Evolutionary conservation across 176 grass and related monocot species (phyloP).

Genomic region (Urochloa ruziziensis): DNA sequence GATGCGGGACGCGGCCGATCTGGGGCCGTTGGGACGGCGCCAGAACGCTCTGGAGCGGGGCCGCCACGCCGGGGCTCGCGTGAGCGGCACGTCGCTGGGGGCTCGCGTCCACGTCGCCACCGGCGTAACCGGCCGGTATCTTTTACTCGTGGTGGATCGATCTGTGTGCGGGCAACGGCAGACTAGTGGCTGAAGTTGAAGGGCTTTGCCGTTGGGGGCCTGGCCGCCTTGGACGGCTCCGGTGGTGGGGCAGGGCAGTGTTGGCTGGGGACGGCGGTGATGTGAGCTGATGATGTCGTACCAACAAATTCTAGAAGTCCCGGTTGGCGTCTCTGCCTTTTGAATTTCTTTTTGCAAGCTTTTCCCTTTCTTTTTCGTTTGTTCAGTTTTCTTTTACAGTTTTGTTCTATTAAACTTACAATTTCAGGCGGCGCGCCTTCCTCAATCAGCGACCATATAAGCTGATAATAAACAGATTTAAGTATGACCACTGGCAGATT

Average conservation of each 20-base stretch:
- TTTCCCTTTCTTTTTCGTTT: too few species aligned
- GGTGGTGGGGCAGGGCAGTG: neutral
- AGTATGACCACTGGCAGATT: neutral
- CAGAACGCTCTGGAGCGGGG: neutral
- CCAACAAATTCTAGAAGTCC: neutral
- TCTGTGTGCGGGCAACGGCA: neutral
- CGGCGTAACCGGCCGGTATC: neutral
- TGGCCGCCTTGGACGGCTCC: too few species aligned
- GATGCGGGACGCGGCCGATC: slow-evolving; percentile 14
- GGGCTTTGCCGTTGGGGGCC: neutral
- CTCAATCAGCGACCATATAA: too few species aligned
- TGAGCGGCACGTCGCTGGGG: slow-evolving; percentile 20
- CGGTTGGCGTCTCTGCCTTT: neutral
- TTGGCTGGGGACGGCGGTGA: neutral
- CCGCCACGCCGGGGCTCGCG: neutral
- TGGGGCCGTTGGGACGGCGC: neutral
- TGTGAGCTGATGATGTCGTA: neutral
- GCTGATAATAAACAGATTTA: too few species aligned
- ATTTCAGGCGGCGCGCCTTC: neutral
- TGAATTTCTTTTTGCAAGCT: too few species aligned
- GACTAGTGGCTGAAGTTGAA: neutral
- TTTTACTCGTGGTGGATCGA: neutral
- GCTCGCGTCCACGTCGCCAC: neutral
- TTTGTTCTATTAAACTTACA: too few species aligned
- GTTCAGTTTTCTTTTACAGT: too few species aligned